Evolutionary conservation across 2,329 filamentous ascomycete species (phyloP).

Genomic region (Hortaea werneckii): DNA sequence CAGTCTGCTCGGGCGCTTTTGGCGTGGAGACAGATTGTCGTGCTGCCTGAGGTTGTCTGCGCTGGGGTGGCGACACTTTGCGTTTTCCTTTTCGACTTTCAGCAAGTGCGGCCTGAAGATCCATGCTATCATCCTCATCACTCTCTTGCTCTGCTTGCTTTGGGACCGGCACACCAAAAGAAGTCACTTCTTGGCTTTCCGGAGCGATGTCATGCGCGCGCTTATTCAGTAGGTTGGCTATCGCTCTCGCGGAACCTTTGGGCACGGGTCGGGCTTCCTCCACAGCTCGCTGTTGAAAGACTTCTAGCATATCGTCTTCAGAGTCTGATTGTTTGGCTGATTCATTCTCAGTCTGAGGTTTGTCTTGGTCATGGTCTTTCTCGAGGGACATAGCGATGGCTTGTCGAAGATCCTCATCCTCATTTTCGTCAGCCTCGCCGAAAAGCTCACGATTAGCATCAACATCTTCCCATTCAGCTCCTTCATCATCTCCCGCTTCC

Average conservation of each 20-base stretch:
- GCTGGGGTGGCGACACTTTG: conserved; percentile 13
- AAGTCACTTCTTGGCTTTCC: conserved; percentile 29
- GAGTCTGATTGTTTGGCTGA: conserved; percentile 11
- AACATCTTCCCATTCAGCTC: conserved; percentile 27
- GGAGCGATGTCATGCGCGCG: conserved; percentile 53
- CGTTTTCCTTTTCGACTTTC: conserved; percentile 47
- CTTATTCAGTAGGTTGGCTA: conserved; percentile 66
- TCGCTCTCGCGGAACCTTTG: conserved; percentile 44
- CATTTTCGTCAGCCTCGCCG: conserved; percentile 46
- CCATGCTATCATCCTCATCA: conserved; percentile 64
- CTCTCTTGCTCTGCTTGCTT: conserved; percentile 27
- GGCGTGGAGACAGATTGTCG: conserved; percentile 17
- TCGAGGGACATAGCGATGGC: conserved; percentile 79
- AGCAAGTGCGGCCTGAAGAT: conserved; percentile 65
- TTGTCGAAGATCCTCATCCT: conserved; percentile 65
- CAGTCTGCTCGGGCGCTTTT: conserved; percentile 25
- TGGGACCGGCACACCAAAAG: conserved; percentile 22
- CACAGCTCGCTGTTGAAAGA: conserved; percentile 36
- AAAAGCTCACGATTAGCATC: conserved; percentile 43
- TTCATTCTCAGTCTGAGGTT: conserved; percentile 31
- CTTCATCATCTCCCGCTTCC: conserved; percentile 8
- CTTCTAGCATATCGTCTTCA: conserved; percentile 30
- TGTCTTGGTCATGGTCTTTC: conserved; percentile 32
- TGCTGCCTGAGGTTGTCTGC: conserved; percentile 6
- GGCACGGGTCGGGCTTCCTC: conserved; percentile 35